Base-by-base conservation (phyloP, 2,329 filamentous ascomycete species). In the Chalaropsis ovoidea region DNA sequence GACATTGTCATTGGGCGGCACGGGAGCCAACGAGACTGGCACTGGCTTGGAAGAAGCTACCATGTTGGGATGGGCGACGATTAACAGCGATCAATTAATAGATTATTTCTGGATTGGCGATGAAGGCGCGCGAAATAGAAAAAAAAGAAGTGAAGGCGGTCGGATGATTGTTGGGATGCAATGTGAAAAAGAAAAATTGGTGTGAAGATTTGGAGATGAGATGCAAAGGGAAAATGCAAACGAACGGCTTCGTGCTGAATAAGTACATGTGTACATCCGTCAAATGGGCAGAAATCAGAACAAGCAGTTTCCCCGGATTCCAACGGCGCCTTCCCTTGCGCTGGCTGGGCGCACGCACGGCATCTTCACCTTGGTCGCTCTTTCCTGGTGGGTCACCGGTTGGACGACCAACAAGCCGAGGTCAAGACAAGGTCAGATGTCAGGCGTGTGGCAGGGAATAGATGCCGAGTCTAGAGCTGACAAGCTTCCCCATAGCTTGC, bases 1-100 rank as follows among this genome's bases (percentile, higher is more conserved):
- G 73, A 97, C 90, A 80, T 96, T 96, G 81, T 97, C 93, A 74
- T 92, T 94, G 73, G 95, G 90, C 69, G 92, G 90, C 58, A 87
- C 78, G 11, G 65, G 52, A 22, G 62, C 42, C 43, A 67, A 24
- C 52, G 31, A 6, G 1, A 39, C 35, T 39, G 27, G 27, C 60
- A 85, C 82, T 58, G 86, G 79, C 70, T 87, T 87, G 65, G 80
- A 79, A 19, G 68, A 47, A 63, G 81, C 75, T 68, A 76, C 72
- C 73, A 75, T 67, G 41, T 74, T 64, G 58, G 42, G 54, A 45
- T 61, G 15, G 45, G 8, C 24, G 35, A 35, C 24, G 24, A 62
- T 17, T 39, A 49, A 49, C 22, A 49, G 19, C 19, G 31, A 31
- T 31, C 31, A 31, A 39, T 39, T 1, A 27, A 22, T 24, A 2